These are phyloP conservation scores for Rhododendron kiyosumense DNA, from an alignment of 148 eudicot genomes.

Conservation along the genomic window DNA sequence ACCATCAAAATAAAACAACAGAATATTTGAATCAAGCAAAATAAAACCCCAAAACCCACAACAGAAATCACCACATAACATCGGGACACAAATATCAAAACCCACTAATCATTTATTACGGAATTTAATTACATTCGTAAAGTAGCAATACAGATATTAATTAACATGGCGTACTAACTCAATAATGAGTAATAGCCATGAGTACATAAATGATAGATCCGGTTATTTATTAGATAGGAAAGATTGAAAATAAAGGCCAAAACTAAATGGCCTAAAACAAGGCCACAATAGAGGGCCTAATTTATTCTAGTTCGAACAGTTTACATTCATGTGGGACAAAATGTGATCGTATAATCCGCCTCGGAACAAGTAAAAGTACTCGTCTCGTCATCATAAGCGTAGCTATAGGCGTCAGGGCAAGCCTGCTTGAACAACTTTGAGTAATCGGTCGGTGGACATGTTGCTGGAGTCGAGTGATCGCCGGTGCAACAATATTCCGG, in stretches of 20 bases:
- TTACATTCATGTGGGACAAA: constrained; percentile 39
- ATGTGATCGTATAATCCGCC: constrained; percentile 63
- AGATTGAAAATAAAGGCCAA: neutral
- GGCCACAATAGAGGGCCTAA: neutral
- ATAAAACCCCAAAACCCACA: neutral
- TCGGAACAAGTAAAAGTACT: constrained; percentile 83
- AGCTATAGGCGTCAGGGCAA: constrained; percentile 77
- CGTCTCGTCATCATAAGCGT: constrained; percentile 75
- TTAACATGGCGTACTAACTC: too few species aligned
- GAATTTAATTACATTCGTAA: neutral
- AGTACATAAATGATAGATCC: too few species aligned
- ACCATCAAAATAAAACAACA: neutral
- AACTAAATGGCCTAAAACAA: neutral
- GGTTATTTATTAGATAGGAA: too few species aligned
- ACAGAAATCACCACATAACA: neutral
- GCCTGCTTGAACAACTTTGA: constrained; percentile 72
- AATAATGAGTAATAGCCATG: neutral
- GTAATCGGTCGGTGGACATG: constrained; percentile 55
- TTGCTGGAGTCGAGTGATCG: constrained; percentile 45
- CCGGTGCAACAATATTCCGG: constrained; percentile 76
- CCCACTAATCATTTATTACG: neutral
- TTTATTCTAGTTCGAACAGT: neutral
- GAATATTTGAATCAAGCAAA: neutral
- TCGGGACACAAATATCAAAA: too few species aligned
- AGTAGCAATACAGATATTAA: neutral